Evolutionary conservation across 768 basidiomycete genomes (phyloP).

Genomic region (Piloderma croceum): DNA sequence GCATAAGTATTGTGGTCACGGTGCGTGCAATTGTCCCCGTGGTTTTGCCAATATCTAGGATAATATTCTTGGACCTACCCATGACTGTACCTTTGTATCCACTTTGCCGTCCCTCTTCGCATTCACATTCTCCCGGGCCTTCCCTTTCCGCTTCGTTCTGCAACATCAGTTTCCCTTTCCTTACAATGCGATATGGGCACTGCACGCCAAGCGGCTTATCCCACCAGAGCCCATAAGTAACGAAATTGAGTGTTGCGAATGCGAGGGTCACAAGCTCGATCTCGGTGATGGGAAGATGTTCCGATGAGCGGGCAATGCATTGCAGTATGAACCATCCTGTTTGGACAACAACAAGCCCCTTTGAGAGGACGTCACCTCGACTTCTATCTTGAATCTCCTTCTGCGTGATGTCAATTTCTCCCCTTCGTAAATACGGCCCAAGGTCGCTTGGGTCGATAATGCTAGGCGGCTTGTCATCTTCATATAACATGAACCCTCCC

Average conservation of each 20-base stretch:
- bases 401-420: slow-evolving; percentile 7
- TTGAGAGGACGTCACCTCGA: slow-evolving; percentile 27
- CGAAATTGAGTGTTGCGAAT: slow-evolving; percentile 21
- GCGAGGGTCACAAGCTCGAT: slow-evolving; percentile 30
- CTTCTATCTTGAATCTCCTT: slow-evolving; percentile 26
- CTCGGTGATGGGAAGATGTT: slow-evolving; percentile 22
- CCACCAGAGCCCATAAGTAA: slow-evolving; percentile 30
- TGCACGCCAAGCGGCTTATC: slow-evolving; percentile 26
- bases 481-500: slow-evolving; percentile 24
- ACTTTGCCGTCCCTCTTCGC: too few species aligned
- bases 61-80: too few species aligned
- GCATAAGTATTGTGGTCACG: too few species aligned
- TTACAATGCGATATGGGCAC: slow-evolving; percentile 14
- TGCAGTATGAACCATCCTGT: slow-evolving; percentile 28
- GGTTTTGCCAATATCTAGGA: too few species aligned
- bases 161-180: too few species aligned
- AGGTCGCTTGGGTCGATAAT: slow-evolving; percentile 2
- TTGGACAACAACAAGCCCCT: slow-evolving; percentile 27
- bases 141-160: too few species aligned
- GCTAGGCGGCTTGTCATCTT: background rate
- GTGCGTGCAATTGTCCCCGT: too few species aligned
- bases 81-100: too few species aligned
- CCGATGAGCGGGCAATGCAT: slow-evolving; percentile 18
- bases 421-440: slow-evolving; percentile 5
- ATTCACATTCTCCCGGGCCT: too few species aligned